Evolutionary conservation across 805 yeast species (phyloP), one percentile per base, ranked within the genome.

Genomic region (Middelhovenomyces tepae): DNA sequence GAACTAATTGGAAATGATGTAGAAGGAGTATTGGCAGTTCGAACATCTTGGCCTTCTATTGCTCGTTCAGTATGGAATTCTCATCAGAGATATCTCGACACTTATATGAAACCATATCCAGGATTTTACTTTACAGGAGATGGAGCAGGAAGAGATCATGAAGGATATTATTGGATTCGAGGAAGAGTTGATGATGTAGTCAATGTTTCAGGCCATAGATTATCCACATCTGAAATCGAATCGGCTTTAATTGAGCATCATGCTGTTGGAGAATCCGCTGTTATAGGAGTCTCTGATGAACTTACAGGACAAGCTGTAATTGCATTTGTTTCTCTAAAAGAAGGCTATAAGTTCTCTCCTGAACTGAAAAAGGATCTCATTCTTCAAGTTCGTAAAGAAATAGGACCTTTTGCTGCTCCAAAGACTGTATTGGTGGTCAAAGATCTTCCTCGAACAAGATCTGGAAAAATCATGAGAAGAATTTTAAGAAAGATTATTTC

Each of bases 401-500:
- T 84, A 57, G 94, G 94, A 28, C 73, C 73, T 31, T 83, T 83
- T 60, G 96, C 96, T 16, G 93, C 95, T 37, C 96, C 96, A 53
- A 85, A 86, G 59, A 66, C 75, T 39, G 75, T 85, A 39, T 68
- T 78, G 48, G 64, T 85, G 39, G 91, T 87, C 35, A 78, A 74
- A 39, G 95, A 87, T 54, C 73, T 87, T 56, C 96, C 96, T 62
- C 87, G 86, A 71, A 87, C 96, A 18, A 76, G 96, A 65, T 83
- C 94, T 7, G 96, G 96, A 50, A 87, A 87, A 69, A 86, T 87
- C 55, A 86, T 87, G 93, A 81, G 96, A 70, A 81, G 96, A 69
- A 78, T 87, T 42, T 69, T 87, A 60, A 78, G 96, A 65, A 87
- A 87, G 63, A 73, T 86, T 39, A 77, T 84, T 38, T 76, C 87